Base-by-base conservation (phyloP, 495 filamentous ascomycete genomes). In the Extremus antarcticus region DNA sequence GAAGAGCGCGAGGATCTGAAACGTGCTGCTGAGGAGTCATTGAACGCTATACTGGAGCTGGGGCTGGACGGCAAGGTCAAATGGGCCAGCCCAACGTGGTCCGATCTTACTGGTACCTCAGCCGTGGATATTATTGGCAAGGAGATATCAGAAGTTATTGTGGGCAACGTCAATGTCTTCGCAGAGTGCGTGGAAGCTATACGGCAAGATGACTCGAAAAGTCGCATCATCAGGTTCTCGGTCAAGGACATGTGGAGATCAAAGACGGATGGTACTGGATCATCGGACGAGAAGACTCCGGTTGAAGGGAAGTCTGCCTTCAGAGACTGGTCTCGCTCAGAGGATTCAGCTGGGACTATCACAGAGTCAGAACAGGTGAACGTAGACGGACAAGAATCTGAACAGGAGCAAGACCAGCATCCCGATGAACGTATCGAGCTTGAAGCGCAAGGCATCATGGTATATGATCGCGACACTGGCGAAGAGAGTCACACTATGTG, bases 61-160 rank as follows among this genome's bases (percentile, higher is more conserved):
- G 87, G 85, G 61, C 75, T 97, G 47, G 87, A 94, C 62, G 88
- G 88, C 47, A 83, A 78, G 39, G 85, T 98, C 61, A 81, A 87
- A 65, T 97, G 94, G 88, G 90, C 92, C 55, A 97, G 91, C 69
- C 86, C 89, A 9, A 94, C 90, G n/a, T 98, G 92, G 92, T 80
- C 80, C 54, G 88, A 95, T 63, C 86, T 98, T 43, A 83, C 97
- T 46, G 92, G 92, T 47, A 89, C 87, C 3, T 63, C 76, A 41
- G 79, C 81, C 17, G 80, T 85, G 16, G 78, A 84, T 13, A 83
- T 96, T 48, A 74, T 85, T 50, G 86, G 87, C 47, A 85, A 78
- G 49, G 72, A 84, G 47, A 89, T 98, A 57, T 77, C 86, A 25
- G 87, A 95, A 38, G 66, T 97, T 20, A 73, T 96, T 25, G 70